Evolutionary conservation across 768 basidiomycete genomes (phyloP), one percentile per base, ranked within the genome.

Genomic region (Mycena amicta): DNA sequence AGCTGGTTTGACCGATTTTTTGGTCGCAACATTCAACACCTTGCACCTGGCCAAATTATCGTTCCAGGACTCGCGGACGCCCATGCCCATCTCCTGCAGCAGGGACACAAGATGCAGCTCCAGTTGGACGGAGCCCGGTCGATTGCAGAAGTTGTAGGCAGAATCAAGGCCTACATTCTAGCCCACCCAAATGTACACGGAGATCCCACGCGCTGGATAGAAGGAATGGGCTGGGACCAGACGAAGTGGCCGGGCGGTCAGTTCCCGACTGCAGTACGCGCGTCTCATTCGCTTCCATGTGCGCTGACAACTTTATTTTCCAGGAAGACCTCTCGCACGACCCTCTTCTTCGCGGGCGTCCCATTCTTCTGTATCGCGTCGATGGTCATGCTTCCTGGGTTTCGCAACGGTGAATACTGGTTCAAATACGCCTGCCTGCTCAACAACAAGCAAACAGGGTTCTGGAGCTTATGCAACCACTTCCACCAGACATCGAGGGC

Each of bases 181-280:
- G 70, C 77, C 1, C 83, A 85, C 52, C 84, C 89, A 0, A 84
- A 85, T 37, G 69, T 88, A 5, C 68, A 74, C 1, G 68, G 78
- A 3, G 81, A 90, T 66, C 75, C 73, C 2, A 74, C 79, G 3
- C 74, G 67, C 4, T 97, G 93, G 92, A 83, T 97, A 40, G 77
- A 87, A 64, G 95, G 93, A 12, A 83, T 89, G 77, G 95, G 95
- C 4, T 98, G 95, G 95, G 92, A 98, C 67, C 94, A 98, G 72
- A 96, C 90, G 1, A 79, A 82, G 56, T 93, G 90, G 90, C n/a
- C n/a, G n/a, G 62, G 75, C 12, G 70, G 76, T 8, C 68, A 77
- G 23, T 95, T 93, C 62, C 93, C 93, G 2, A 85, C 81, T 29
- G 87, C 90, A 1, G 93, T 92, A 65, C 26, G 80, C 68, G 13